These are phyloP conservation scores for Dissophora ornata DNA, from an alignment of 192 early-diverging fungal genomes.

Conservation along the genomic window DNA sequence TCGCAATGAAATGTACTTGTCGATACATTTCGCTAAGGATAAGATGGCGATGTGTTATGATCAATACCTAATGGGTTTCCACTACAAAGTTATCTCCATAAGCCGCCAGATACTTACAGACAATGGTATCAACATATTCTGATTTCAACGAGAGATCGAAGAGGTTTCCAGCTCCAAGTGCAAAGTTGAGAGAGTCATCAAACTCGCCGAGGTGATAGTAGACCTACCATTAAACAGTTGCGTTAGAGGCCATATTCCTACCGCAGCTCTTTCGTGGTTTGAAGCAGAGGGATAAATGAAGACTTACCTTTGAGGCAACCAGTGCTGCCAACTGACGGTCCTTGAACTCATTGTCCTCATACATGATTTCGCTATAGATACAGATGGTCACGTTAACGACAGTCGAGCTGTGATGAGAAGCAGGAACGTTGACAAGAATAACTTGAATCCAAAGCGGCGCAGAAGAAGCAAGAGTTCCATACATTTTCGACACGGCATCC, in stretches of 20 bases:
- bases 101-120: constrained; percentile 84
- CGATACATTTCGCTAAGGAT: constrained; percentile 91
- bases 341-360: constrained; percentile 89
- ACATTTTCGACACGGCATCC: constrained; percentile 92
- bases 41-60: not conserved
- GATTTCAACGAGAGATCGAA: constrained; percentile 86
- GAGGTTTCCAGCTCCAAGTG: constrained; percentile 89
- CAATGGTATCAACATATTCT: constrained; percentile 95
- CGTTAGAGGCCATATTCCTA: too few species aligned
- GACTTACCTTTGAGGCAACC: constrained; percentile 91
- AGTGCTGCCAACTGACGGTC: constrained; percentile 92
- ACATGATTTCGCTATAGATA: constrained; percentile 87
- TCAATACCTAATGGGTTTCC: too few species aligned
- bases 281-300: too few species aligned
- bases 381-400: too few species aligned
- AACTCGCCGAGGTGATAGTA: constrained; percentile 98
- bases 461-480: constrained; percentile 26
- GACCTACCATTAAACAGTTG: constrained; percentile 67
- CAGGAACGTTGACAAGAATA: not conserved
- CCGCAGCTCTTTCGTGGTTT: too few species aligned
- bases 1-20: constrained; percentile 92
- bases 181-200: constrained; percentile 96
- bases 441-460: not conserved
- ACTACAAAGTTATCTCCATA: too few species aligned
- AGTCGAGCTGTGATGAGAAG: too few species aligned